These are phyloP conservation scores for Casaregolazyma lundiana DNA, from an alignment of 1,139 yeast genomes.

Conservation along the genomic window DNA sequence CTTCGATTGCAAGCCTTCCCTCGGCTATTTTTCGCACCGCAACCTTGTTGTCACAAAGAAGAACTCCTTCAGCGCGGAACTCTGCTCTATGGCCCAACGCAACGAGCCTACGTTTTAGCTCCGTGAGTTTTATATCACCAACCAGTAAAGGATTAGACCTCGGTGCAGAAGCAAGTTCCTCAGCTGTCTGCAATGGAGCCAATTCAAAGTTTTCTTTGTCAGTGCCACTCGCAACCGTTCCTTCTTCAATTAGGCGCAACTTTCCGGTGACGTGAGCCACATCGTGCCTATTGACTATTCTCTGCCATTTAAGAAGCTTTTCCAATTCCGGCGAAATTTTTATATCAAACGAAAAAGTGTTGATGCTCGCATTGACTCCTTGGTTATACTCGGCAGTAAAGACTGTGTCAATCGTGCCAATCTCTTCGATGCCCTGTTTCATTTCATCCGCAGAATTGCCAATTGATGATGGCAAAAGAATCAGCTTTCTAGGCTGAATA, in stretches of 20 bases:
- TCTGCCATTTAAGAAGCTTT: slow-evolving; percentile 74
- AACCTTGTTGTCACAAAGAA: slow-evolving; percentile 75
- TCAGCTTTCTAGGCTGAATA: slow-evolving; percentile 70
- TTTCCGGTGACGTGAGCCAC: slow-evolving; percentile 82
- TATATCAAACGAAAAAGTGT: slow-evolving; percentile 65
- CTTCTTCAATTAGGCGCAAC: slow-evolving; percentile 38
- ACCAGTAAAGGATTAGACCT: slow-evolving; percentile 53
- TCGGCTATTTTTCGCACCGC: slow-evolving; percentile 74
- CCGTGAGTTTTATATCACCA: slow-evolving; percentile 85
- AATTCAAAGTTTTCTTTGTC: slow-evolving; percentile 19
- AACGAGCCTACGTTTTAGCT: slow-evolving; percentile 60
- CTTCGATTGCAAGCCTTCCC: slow-evolving; percentile 82
- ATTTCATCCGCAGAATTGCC: slow-evolving; percentile 5
- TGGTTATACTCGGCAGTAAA: slow-evolving; percentile 40
- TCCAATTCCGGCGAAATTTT: slow-evolving; percentile 64
- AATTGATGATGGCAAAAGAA: slow-evolving; percentile 38
- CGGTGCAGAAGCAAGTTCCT: slow-evolving; percentile 32
- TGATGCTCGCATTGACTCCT: slow-evolving; percentile 51
- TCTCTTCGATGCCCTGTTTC: slow-evolving; percentile 15
- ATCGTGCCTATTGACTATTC: slow-evolving; percentile 70
- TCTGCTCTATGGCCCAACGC: slow-evolving; percentile 68
- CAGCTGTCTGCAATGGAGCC: slow-evolving; percentile 27
- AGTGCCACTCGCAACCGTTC: neutral
- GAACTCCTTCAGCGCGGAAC: slow-evolving; percentile 87
- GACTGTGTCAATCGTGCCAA: slow-evolving; percentile 20